Base-by-base conservation (phyloP, 805 yeast species). In the Metschnikowia baotianmanensis region DNA sequence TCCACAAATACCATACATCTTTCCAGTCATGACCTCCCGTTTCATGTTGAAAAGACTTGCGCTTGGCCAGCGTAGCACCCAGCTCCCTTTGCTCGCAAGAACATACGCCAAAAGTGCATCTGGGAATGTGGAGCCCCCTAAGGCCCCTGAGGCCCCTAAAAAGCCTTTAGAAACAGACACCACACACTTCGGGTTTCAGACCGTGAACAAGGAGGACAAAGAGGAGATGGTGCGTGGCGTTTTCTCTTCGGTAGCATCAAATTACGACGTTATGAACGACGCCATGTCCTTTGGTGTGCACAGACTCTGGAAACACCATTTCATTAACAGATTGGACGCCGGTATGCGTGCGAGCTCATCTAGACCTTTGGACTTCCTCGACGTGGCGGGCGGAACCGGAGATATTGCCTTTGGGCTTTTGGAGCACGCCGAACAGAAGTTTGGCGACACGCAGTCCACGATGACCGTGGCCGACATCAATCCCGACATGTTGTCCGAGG, bases 321-420 rank as follows among this genome's bases (percentile, higher is more conserved):
- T 93, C 60, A 89, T 93, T 55, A 75, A 80, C 53, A 80, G 86
- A 51, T 70, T 93, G 42, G 96, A 93, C 59, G 95, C 97, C 31
- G 99, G 99, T 24, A 80, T 80, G 71, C 77, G 98, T 58, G 91
- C 96, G 5, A 95, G 91, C 33, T 77, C 80, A 11, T 61, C 69
- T 11, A 77, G 82, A 50, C 96, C 96, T 3, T 70, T 93, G 54
- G 78, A 82, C 43, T 91, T 93, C 57, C 74, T 93, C 48, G 99
- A 93, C 63, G 98, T 93, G 42, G 99, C 99, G 20, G 99, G 99
- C 45, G 99, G 99, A 18, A 88, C 98, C 9, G 99, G 99, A 34
- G 99, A 93, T 59, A 91, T 93, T 64, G 99, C 99, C 1, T 88
- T 88, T 65, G 95, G 99, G 2, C 74, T 93, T 48, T 71, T 93